Percentiles rank a stretch among this genome's conserved stretches.
Conservation (phyloP, 1,284 basidiomycete species). For the Fomitopsis pinicola region DNA sequence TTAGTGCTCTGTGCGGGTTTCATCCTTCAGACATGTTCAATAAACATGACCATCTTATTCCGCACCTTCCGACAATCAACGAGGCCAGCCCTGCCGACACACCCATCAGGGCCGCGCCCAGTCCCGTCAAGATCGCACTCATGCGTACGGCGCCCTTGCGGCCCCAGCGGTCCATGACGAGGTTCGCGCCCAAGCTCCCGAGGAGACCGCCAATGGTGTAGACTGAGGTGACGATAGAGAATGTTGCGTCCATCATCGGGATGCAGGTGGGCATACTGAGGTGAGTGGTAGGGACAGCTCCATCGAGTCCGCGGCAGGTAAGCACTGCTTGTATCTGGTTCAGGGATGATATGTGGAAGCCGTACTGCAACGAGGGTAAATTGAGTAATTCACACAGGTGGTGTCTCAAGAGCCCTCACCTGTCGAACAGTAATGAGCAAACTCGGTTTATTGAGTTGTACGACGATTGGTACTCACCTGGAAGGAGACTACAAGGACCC, state of each 20-base stretch:
- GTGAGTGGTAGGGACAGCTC: conserved; percentile 10
- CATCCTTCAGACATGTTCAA: not conserved
- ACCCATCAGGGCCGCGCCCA: conserved; percentile 65
- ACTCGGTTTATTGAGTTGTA: not conserved
- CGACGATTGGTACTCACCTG: conserved; percentile 39
- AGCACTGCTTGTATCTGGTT: conserved; percentile 83
- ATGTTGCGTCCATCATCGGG: conserved; percentile 69
- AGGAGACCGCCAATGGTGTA: conserved; percentile 88
- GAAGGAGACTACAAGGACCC: conserved; percentile 62
- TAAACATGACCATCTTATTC: not conserved
- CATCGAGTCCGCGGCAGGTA: conserved; percentile 47
- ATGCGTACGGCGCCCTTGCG: conserved; percentile 58
- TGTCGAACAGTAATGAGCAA: not conserved
- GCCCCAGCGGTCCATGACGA: conserved; percentile 67
- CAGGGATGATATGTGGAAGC: conserved; percentile 82
- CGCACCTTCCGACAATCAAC: conserved; percentile 67
- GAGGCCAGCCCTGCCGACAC: conserved; percentile 53
- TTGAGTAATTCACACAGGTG: not conserved
- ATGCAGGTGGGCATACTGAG: conserved; percentile 63
- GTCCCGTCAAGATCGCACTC: conserved; percentile 54
- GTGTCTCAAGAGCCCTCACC: not conserved
- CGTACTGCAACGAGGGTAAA: conserved; percentile 45
- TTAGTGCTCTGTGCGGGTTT: conserved; percentile 51
- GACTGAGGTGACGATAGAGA: conserved; percentile 78
- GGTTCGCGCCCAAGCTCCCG: conserved; percentile 71